Evolutionary conservation across 306 rosid genomes (phyloP).

Genomic region (Acacia confusa): DNA sequence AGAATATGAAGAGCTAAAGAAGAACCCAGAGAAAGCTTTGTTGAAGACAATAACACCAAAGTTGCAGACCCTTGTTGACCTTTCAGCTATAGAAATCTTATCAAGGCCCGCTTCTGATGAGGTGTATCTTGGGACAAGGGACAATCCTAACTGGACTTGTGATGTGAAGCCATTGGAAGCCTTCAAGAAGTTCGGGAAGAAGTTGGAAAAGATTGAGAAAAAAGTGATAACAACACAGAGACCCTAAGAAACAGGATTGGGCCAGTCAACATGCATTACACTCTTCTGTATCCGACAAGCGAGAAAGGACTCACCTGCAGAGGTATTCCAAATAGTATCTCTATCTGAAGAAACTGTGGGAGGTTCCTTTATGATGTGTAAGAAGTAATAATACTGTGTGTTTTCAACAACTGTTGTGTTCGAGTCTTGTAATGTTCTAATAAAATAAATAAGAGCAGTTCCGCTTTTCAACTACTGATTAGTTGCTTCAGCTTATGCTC

Average conservation of each 20-base stretch:
- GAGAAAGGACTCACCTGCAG: constrained; percentile 60
- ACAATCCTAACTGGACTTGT: constrained; percentile 38
- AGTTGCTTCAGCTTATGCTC: not conserved
- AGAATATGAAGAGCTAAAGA: constrained; percentile 44
- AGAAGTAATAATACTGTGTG: not conserved
- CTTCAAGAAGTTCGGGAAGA: constrained; percentile 41
- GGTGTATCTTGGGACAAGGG: constrained; percentile 54
- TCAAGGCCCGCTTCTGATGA: constrained; percentile 68
- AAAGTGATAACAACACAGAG: constrained; percentile 16
- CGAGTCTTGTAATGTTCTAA: not conserved
- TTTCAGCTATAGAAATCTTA: constrained; percentile 52
- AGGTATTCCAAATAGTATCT: constrained; percentile 85
- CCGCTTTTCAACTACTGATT: not conserved
- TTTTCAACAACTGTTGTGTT: not conserved
- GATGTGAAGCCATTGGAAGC: constrained; percentile 36
- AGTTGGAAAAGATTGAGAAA: constrained; percentile 25
- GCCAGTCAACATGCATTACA: constrained; percentile 61
- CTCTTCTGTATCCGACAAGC: constrained; percentile 66
- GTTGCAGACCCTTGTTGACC: constrained; percentile 41
- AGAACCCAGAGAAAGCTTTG: constrained; percentile 44
- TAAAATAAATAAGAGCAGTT: not conserved
- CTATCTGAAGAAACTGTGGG: constrained; percentile 23
- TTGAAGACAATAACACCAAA: constrained; percentile 51
- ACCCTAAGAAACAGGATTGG: constrained; percentile 49
- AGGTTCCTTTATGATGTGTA: not conserved